phyloP scores from a whole-genome alignment of 768 basidiomycete species.

The Lyophyllum atratum region DNA sequence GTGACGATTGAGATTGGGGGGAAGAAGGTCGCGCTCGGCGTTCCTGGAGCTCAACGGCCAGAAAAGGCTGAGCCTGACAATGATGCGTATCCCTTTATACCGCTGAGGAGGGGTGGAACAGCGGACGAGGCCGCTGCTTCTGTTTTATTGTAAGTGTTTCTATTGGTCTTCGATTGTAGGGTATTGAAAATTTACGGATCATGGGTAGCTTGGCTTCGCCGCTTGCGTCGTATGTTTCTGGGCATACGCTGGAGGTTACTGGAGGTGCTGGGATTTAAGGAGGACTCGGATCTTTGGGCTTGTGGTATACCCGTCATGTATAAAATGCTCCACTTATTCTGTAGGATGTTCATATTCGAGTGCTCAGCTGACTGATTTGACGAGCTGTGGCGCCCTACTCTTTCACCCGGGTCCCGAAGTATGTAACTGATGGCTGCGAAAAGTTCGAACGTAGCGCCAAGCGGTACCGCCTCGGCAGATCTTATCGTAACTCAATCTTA shows the following conservation, averaged over 20 bases:
- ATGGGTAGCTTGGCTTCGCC: conserved; percentile 68
- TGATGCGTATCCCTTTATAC: conserved; percentile 46
- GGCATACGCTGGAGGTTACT: conserved; percentile 84
- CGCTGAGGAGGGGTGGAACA: conserved; percentile 67
- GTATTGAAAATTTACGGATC: background rate
- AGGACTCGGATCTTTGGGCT: background rate
- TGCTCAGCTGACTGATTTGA: background rate
- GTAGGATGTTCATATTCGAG: background rate
- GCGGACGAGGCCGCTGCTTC: conserved; percentile 78
- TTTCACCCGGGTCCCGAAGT: too few species aligned
- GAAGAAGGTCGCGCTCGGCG: conserved; percentile 81
- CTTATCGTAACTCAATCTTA: too few species aligned
- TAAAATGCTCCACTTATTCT: background rate
- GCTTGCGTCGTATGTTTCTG: conserved; percentile 76
- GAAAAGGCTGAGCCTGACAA: conserved; percentile 26
- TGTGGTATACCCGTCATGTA: background rate
- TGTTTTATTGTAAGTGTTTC: conserved; percentile 69
- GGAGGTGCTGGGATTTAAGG: conserved; percentile 74
- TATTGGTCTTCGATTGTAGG: conserved; percentile 2
- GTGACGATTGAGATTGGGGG: conserved; percentile 77
- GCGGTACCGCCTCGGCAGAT: too few species aligned
- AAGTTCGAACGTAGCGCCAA: too few species aligned
- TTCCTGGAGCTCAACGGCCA: conserved; percentile 54
- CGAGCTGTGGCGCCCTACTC: too few species aligned
- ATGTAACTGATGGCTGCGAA: too few species aligned